Percentiles rank a stretch among this genome's conserved stretches.
phyloP scores from a whole-genome alignment of 2,329 filamentous ascomycete species.

The Rhexocercosporidium sp. region DNA sequence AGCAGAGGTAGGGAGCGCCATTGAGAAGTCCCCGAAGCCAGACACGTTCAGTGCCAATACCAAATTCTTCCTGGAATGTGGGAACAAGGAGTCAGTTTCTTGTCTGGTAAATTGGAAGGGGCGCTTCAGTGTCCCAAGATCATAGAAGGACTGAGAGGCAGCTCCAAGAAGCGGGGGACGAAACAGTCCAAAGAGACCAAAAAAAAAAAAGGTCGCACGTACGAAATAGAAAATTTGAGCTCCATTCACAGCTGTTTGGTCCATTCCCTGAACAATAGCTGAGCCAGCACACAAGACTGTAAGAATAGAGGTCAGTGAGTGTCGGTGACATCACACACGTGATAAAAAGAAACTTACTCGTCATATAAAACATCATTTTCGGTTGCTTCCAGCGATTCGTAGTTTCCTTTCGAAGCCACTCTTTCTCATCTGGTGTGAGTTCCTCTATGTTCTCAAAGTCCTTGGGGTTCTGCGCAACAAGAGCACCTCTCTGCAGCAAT shows the following conservation, averaged over 20 bases:
- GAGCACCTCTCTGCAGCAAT: constrained; percentile 70
- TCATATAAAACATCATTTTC: constrained; percentile 66
- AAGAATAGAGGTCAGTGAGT: background rate
- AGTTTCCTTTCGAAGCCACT: constrained; percentile 63
- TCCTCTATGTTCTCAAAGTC: constrained; percentile 66
- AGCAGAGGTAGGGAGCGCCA: constrained; percentile 56
- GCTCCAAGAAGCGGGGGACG: too few relatives aligned
- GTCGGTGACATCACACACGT: background rate
- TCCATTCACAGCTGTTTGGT: constrained; percentile 71
- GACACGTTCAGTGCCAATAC: constrained; percentile 28
- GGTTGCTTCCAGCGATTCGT: constrained; percentile 73
- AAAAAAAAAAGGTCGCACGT: background rate
- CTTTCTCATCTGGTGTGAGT: constrained; percentile 64
- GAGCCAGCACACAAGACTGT: constrained; percentile 25
- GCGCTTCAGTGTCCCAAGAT: too few relatives aligned
- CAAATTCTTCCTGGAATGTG: constrained; percentile 32
- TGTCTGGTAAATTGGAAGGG: too few relatives aligned
- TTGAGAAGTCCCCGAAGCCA: constrained; percentile 71
- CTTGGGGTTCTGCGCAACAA: constrained; percentile 73
- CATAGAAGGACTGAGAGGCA: too few relatives aligned
- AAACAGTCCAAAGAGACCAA: too few relatives aligned
- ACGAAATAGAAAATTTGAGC: constrained; percentile 65
- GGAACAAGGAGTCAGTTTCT: background rate
- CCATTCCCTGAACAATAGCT: constrained; percentile 48
- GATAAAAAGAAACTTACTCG: background rate